Base-by-base conservation (phyloP, 2,329 filamentous ascomycete species). In the Sclerotinia borealis region DNA sequence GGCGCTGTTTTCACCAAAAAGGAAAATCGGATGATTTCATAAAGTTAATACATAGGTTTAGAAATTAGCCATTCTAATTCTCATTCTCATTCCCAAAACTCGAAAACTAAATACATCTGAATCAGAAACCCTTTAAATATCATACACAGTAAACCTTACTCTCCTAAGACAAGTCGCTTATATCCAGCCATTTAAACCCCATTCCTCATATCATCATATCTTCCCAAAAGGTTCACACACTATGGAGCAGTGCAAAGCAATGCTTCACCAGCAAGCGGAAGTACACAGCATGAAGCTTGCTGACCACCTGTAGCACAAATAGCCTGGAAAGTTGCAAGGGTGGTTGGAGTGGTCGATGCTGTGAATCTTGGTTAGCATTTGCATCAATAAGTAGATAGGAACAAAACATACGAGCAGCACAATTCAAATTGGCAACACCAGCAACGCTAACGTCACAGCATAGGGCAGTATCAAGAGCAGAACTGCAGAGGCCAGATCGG, bases 401-500 rank as follows among this genome's bases (percentile, higher is more conserved):
- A 17, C 0, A 22, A 45, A 25, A 77, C 82, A 69, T 76, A 85
- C 83, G 83, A 64, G 76, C 72, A n/a, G 70, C 75, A 73, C 85
- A 88, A 77, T 88, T 77, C 29, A 86, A 76, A 72, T 84, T 76
- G 2, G 80, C 82, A 63, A 86, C 67, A 65, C 82, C 80, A 47
- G 87, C 80, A 41, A 88, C 78, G 67, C 87, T 83, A 29, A 84
- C 85, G 19, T 84, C 81, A 71, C 85, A 88, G 78, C 85, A 88
- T 67, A 82, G 79, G 4, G 81, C 70, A 39, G 70, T 77, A 67
- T 70, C 72, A 69, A 60, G 19, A 43, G 73, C 73, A 3, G 59
- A 43, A 36, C 15, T 51, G 59, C 59, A 61, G n/a, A 61, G 34
- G 25, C 7, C 27, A 7, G 15, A 17, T 39, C 45, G 39, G n/a